These are phyloP conservation scores for Boletus rufocinnamomeus DNA, from an alignment of 768 basidiomycete species.

Conservation along the genomic window DNA sequence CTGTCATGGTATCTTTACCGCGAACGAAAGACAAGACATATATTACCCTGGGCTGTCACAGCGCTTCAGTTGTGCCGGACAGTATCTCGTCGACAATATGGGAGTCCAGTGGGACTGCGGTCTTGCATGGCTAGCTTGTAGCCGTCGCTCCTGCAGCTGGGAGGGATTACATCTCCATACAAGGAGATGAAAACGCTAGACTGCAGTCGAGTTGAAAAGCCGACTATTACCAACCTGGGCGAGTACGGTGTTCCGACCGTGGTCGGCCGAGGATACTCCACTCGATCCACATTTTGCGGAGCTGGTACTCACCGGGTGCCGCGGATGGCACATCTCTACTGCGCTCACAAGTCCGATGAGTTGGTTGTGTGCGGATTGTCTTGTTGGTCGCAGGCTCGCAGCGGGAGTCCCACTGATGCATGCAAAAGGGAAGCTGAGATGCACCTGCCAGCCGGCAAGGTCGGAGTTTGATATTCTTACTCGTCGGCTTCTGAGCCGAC, in stretches of 20 bases:
- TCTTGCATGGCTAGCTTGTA: too few species aligned
- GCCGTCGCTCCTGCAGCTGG: not conserved
- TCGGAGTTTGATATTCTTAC: constrained; percentile 5
- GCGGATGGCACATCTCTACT: not conserved
- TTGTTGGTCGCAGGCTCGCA: not conserved
- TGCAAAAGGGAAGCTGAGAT: not conserved
- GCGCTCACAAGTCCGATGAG: not conserved
- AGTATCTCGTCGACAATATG: not conserved
- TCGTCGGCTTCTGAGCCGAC: not conserved
- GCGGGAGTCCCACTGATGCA: not conserved
- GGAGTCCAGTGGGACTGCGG: not conserved
- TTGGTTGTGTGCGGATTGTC: not conserved
- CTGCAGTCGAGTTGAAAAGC: not conserved
- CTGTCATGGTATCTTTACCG: constrained; percentile 2
- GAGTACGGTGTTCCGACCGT: not conserved
- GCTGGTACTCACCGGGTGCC: not conserved
- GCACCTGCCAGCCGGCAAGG: not conserved
- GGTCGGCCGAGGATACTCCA: not conserved
- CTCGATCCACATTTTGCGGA: not conserved
- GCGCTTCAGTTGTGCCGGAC: not conserved
- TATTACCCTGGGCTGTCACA: not conserved
- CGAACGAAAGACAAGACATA: not conserved
- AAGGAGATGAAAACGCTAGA: not conserved
- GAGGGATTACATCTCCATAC: not conserved
- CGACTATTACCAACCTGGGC: not conserved